phyloP scores from a whole-genome alignment of 331 rosid genomes.

The Ulmus americana region DNA sequence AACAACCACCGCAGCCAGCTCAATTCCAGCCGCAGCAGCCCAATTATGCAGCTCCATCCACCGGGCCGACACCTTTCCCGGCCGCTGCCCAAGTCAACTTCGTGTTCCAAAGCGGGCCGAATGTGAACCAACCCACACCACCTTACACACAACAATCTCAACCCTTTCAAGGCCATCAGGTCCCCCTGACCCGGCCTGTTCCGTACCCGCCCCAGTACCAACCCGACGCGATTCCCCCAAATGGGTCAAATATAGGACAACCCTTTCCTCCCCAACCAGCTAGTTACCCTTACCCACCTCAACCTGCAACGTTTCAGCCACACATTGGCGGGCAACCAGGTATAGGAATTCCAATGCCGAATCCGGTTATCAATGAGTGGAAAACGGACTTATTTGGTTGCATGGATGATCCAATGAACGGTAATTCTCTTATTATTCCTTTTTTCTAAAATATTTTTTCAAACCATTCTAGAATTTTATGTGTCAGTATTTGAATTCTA shows the following conservation, averaged over 20 bases:
- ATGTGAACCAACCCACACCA: not conserved
- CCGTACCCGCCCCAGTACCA: too few relatives aligned
- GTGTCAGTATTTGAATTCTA: too few relatives aligned
- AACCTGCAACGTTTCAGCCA: too few relatives aligned
- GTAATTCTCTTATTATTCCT: not conserved
- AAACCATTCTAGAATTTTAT: too few relatives aligned
- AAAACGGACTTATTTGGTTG: conserved; percentile 10
- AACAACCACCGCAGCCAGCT: conserved; percentile 3
- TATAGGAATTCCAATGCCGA: not conserved
- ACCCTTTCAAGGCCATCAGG: too few relatives aligned
- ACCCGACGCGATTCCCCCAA: too few relatives aligned
- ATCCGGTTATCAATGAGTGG: conserved; percentile 4
- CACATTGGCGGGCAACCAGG: too few relatives aligned
- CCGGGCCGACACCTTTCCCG: not conserved
- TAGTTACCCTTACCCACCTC: too few relatives aligned
- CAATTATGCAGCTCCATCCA: not conserved
- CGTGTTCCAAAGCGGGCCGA: conserved; percentile 6
- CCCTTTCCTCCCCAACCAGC: not conserved
- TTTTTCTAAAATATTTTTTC: too few relatives aligned
- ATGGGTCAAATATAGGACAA: not conserved
- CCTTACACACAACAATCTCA: not conserved
- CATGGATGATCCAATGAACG: conserved; percentile 24
- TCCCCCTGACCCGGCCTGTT: too few relatives aligned
- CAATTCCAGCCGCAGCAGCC: conserved; percentile 3
- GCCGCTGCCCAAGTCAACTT: not conserved